phyloP scores from a whole-genome alignment of 2,329 filamentous ascomycete species.

The Trichoderma oligosporum region DNA sequence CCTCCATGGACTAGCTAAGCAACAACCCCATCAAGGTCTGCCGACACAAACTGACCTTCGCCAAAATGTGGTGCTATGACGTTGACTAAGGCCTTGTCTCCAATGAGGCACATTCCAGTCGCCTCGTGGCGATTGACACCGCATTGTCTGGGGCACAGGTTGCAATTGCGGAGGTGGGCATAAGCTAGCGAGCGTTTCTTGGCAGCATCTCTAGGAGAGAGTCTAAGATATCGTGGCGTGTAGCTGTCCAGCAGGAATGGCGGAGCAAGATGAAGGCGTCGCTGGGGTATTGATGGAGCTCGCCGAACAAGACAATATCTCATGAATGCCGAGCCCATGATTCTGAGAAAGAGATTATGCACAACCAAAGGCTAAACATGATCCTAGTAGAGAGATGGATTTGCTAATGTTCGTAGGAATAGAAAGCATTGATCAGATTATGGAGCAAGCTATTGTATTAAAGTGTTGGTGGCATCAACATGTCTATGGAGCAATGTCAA shows the following conservation, averaged over 20 bases:
- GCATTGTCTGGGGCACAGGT: slow-evolving; percentile 73
- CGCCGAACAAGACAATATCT: slow-evolving; percentile 16
- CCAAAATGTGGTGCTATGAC: slow-evolving; percentile 84
- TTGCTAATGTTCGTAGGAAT: neutral
- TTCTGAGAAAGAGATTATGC: neutral
- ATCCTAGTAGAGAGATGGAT: neutral
- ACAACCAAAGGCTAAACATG: neutral
- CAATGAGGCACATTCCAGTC: slow-evolving; percentile 75
- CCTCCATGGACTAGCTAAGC: neutral
- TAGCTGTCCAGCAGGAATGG: slow-evolving; percentile 73
- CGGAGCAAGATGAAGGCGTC: slow-evolving; percentile 51
- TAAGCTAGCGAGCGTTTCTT: slow-evolving; percentile 73
- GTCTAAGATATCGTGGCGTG: slow-evolving; percentile 65
- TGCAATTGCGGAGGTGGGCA: slow-evolving; percentile 72
- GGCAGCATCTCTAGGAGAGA: slow-evolving; percentile 64
- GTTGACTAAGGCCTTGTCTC: slow-evolving; percentile 72
- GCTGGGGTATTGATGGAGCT: slow-evolving; percentile 5
- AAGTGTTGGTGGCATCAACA: too few relatives aligned
- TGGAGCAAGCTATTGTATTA: too few relatives aligned
- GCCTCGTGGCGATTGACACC: slow-evolving; percentile 77
- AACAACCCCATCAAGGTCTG: too few relatives aligned
- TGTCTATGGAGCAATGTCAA: too few relatives aligned
- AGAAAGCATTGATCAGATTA: neutral
- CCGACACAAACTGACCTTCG: slow-evolving; percentile 52
- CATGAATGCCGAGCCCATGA: slow-evolving; percentile 12